Base-by-base conservation (phyloP, 2,329 filamentous ascomycete species). In the Colletotrichum gloeosporioides region DNA sequence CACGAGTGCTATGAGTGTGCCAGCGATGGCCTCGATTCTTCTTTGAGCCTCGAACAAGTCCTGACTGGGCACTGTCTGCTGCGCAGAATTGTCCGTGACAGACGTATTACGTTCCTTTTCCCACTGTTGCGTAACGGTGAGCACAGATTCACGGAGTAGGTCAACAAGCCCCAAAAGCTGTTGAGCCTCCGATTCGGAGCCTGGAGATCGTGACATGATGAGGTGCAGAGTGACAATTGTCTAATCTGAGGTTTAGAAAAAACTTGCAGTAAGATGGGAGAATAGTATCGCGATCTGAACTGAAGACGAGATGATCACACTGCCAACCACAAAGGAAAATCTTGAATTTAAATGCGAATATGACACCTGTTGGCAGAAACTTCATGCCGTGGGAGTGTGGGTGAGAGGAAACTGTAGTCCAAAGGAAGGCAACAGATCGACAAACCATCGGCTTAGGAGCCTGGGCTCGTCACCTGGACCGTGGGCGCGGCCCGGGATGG, bases 1-100 rank as follows among this genome's bases (percentile, higher is more conserved):
- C 22, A 84, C 80, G 3, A 85, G 78, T 75, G 85, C 83, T 1
- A 81, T 83, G 25, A 86, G 77, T 69, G 79, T 80, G 4, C 84
- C 84, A 9, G 83, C 80, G 4, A 83, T 79, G 8, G 83, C 80
- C 5, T 84, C 75, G 10, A 85, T 76, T 4, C 80, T 81, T 27
- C 82, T 78, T 70, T 84, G 82, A 8, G 82, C 83, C 57, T 85
- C 80, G 67, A 82, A 84, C n/a, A 84, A 74, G 7, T 29, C 12
- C 29, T n/a, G 61, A 36, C 61, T 63, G 12, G 61, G 31, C 31
- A 63, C 61, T 22, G 31, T 36, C 8, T 34, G 61, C 31, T 34
- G 27, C 3, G 16, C 61, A 36, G 27, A 9, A 63, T 29, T 3
- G 13, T 22, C 61, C 16, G 61, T 22, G 15, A 22, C n/a, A 18